Conservation (phyloP, 1,284 basidiomycete genomes). For the Binderoboletus segoi region DNA sequence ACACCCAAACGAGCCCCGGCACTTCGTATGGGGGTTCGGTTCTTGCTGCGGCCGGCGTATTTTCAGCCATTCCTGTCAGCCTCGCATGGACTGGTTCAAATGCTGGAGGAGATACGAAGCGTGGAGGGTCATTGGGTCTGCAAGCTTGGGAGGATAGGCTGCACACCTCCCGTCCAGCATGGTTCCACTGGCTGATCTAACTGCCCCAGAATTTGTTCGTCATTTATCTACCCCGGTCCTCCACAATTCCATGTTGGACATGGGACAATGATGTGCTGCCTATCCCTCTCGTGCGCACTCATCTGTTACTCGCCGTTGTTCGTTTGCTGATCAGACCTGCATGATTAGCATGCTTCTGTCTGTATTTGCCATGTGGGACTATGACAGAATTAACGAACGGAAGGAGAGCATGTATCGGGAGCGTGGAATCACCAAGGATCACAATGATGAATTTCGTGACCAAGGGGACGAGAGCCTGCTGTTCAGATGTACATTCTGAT, state of each 20-base stretch:
- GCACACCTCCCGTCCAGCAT: neutral
- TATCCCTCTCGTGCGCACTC: slow-evolving; percentile 40
- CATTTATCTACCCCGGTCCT: slow-evolving; percentile 46
- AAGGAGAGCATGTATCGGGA: slow-evolving; percentile 43
- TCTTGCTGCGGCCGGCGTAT: slow-evolving; percentile 57
- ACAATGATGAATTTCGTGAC: slow-evolving; percentile 40
- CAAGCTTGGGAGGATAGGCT: slow-evolving; percentile 53
- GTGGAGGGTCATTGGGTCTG: slow-evolving; percentile 56
- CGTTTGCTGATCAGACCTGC: slow-evolving; percentile 1
- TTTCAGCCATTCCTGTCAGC: slow-evolving; percentile 53
- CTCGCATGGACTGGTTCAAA: slow-evolving; percentile 61
- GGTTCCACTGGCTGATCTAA: slow-evolving; percentile 8
- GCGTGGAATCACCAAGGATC: slow-evolving; percentile 41
- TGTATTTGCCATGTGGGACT: slow-evolving; percentile 43
- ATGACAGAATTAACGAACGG: slow-evolving; percentile 41
- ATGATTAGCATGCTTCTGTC: slow-evolving; percentile 29
- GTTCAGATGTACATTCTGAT: slow-evolving; percentile 39
- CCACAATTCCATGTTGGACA: slow-evolving; percentile 54
- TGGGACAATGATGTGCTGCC: slow-evolving; percentile 50
- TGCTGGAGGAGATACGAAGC: slow-evolving; percentile 56
- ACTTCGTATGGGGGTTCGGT: slow-evolving; percentile 54
- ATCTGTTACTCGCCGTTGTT: neutral
- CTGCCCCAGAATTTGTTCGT: slow-evolving; percentile 41
- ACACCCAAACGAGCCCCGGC: slow-evolving; percentile 38
- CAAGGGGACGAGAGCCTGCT: slow-evolving; percentile 52